phyloP scores from a whole-genome alignment of 2,329 filamentous ascomycete genomes.

The Xylaria multiplex region DNA sequence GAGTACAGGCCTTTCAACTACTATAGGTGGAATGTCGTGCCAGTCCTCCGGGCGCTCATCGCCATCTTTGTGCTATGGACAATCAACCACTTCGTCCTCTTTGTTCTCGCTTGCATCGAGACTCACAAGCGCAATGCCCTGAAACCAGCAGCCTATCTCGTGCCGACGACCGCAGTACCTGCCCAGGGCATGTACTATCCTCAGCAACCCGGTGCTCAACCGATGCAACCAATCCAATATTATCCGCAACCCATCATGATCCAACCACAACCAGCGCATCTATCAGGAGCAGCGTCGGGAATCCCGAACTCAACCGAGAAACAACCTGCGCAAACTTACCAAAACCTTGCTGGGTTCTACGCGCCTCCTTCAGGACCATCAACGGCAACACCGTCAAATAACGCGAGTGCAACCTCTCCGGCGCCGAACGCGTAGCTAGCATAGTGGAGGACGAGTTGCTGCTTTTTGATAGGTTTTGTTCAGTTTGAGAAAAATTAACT shows the following conservation, averaged over 20 bases:
- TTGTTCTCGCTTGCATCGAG: constrained; percentile 57
- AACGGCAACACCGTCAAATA: background rate
- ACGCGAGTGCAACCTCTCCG: background rate
- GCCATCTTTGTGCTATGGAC: constrained; percentile 80
- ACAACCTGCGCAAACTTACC: constrained; percentile 52
- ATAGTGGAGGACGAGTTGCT: background rate
- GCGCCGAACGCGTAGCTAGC: background rate
- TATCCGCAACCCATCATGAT: constrained; percentile 40
- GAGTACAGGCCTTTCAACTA: constrained; percentile 21
- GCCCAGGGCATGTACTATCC: constrained; percentile 38
- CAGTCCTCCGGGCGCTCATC: constrained; percentile 64
- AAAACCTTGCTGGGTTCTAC: constrained; percentile 44
- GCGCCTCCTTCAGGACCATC: constrained; percentile 34
- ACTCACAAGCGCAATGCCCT: constrained; percentile 46
- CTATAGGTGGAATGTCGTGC: constrained; percentile 36
- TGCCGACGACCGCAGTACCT: constrained; percentile 25
- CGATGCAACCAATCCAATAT: constrained; percentile 34
- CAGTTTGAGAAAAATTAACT: background rate
- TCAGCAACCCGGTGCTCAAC: constrained; percentile 30
- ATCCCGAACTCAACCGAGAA: constrained; percentile 19
- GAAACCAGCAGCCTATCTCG: constrained; percentile 37
- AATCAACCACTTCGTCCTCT: constrained; percentile 84
- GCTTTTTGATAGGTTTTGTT: background rate
- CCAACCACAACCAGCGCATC: constrained; percentile 35
- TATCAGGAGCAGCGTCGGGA: constrained; percentile 10